Conservation (phyloP, 352 stramenopile genomes). For the Globisporangium viniferum region DNA sequence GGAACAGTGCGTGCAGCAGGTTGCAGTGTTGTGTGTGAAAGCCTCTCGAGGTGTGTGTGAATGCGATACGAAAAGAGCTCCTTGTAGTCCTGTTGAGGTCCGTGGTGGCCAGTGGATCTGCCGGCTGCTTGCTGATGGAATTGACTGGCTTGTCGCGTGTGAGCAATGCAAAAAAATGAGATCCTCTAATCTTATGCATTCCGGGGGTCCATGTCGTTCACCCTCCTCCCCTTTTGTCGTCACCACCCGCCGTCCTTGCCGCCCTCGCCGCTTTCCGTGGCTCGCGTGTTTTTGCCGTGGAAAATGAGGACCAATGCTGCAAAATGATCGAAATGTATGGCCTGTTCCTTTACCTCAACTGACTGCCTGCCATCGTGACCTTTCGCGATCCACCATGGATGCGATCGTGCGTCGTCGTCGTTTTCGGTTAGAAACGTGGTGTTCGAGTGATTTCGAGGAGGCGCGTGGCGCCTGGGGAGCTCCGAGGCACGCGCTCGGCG, state of each 20-base stretch:
- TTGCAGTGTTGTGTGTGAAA: neutral
- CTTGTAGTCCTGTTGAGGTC: neutral
- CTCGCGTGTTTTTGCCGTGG: neutral
- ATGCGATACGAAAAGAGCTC: neutral
- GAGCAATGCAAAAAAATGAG: neutral
- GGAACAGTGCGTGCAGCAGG: neutral
- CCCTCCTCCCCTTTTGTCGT: neutral
- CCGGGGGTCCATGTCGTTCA: neutral
- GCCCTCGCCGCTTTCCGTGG: neutral
- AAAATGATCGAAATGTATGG: neutral
- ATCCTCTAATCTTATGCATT: constrained; percentile 4
- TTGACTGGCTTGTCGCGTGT: constrained; percentile 2
- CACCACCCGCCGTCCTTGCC: too few relatives aligned
- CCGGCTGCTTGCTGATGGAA: neutral
- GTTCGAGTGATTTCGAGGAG: neutral
- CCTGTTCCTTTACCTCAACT: neutral
- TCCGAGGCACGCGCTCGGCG: neutral
- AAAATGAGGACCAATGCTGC: neutral
- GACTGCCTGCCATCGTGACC: neutral
- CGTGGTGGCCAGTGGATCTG: neutral
- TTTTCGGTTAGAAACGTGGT: neutral
- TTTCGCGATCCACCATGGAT: neutral
- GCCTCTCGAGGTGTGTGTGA: neutral
- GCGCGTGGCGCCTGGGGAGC: neutral
- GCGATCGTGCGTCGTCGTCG: neutral